Base-by-base conservation (phyloP, 768 basidiomycete genomes). In the Lentinula aciculospora region DNA sequence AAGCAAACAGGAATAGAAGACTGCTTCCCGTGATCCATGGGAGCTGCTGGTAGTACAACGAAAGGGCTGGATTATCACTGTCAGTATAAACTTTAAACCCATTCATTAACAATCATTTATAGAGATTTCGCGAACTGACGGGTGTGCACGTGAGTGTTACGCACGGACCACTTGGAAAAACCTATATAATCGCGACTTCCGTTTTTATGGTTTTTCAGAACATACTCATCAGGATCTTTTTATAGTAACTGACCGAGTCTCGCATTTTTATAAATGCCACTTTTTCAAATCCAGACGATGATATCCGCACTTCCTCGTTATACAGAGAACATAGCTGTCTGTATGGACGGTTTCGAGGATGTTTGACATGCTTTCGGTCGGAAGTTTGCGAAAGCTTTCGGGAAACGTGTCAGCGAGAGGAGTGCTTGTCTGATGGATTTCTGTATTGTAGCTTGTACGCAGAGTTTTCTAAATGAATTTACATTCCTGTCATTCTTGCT, bases 151-250 rank as follows among this genome's bases (percentile, higher is more conserved):
- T 34, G 32, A 34, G 1, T 34, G 32, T 8, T 13, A 19, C 71
- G 71, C 71, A 72, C 71, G 65, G 71, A 67, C 79, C 78, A 74
- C 4, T 21, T 15, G 0, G 65, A 58, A 3, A 73, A 19, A 4
- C 74, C 74, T n/a, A 79, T 69, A 80, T 61, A 47, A 63, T 36
- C 47, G 0, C 32, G 31, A 37, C 17, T 58, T n/a, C 46, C 57
- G 31, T 54, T 21, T 0, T 13, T 0, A 64, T 63, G 68, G 69
- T 72, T 81, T 65, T 71, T 60, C 81, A 82, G 83, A 64, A 81
- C 81, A 83, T 83, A 83, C 81, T 83, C 82, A 81, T 80, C 81
- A 83, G 81, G 82, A 83, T 83, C 81, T 83, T 83, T 83, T 68
- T 81, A 83, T 82, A 83, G 81, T 78, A 79, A 80, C 81, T 82